phyloP scores from a whole-genome alignment of 1,139 yeast species.

The Magnusiomyces tetraspermus region DNA sequence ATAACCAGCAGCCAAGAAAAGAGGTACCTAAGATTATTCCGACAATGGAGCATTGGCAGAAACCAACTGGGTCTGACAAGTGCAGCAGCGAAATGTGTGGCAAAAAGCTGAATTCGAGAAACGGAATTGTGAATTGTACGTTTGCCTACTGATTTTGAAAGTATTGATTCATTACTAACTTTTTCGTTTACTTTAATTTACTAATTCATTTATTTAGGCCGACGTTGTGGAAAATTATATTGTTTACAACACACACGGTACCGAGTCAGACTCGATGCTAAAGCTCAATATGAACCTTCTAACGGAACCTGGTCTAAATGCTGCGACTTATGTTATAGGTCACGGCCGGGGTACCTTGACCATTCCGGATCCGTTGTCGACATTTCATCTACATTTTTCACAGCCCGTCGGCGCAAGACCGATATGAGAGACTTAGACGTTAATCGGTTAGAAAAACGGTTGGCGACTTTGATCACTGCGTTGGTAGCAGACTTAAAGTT shows the following conservation, averaged over 20 bases:
- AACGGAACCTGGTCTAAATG: conserved; percentile 62
- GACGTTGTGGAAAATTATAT: conserved; percentile 58
- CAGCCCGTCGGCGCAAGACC: conserved; percentile 35
- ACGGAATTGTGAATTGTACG: conserved; percentile 30
- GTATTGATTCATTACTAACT: no score
- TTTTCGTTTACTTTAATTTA: no score
- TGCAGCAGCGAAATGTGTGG: conserved; percentile 30
- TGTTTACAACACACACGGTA: conserved; percentile 58
- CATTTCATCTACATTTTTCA: conserved; percentile 38
- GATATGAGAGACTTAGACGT: conserved; percentile 40
- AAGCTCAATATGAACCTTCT: conserved; percentile 40
- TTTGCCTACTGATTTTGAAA: no score
- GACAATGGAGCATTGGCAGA: conserved; percentile 57
- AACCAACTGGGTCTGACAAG: conserved; percentile 32
- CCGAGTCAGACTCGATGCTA: conserved; percentile 38
- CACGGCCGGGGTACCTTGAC: conserved; percentile 47
- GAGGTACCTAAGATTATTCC: conserved; percentile 23
- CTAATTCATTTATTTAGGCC: conserved; percentile 8
- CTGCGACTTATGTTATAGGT: conserved; percentile 52
- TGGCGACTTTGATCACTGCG: conserved; percentile 35
- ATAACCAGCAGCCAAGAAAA: neutral
- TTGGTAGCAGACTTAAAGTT: conserved; percentile 12
- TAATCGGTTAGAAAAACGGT: conserved; percentile 54
- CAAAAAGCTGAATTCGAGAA: conserved; percentile 24
- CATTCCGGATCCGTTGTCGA: conserved; percentile 37